Evolutionary conservation across 2,329 filamentous ascomycete species (phyloP).

Genomic region (Fusarium nurragi): DNA sequence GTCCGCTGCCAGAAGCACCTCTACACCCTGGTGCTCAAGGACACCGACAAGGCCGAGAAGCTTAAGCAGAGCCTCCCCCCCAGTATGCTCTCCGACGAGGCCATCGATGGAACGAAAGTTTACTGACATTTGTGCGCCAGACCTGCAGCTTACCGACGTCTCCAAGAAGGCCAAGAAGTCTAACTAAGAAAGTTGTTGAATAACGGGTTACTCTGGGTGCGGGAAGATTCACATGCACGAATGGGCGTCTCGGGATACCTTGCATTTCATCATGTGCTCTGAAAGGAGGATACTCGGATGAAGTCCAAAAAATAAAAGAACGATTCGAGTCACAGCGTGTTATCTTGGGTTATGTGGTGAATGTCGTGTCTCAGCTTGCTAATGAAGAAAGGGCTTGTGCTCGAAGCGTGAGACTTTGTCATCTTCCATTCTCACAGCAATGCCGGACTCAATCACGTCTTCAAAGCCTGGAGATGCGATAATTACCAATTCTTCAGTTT

Average conservation of each 20-base stretch:
- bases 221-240: conserved; percentile 54
- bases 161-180: conserved; percentile 61
- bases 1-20: conserved; percentile 96
- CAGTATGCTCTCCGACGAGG: conserved; percentile 69
- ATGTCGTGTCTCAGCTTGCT: conserved; percentile 13
- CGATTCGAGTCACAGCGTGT: conserved; percentile 47
- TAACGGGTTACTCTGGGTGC: conserved; percentile 43
- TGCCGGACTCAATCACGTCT: conserved; percentile 46
- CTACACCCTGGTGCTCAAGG: conserved; percentile 98
- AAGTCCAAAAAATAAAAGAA: conserved; percentile 48
- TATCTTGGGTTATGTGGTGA: conserved; percentile 20
- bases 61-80: conserved; percentile 98
- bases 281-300: conserved; percentile 52
- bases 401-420: conserved; percentile 35
- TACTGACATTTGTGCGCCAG: conserved; percentile 46
- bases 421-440: conserved; percentile 37
- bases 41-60: conserved; percentile 99
- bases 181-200: conserved; percentile 40
- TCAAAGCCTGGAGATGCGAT: conserved; percentile 52
- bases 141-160: conserved; percentile 63
- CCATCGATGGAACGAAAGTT: not conserved
- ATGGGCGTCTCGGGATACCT: conserved; percentile 66
- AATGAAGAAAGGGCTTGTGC: conserved; percentile 42
- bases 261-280: conserved; percentile 60
- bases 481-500: conserved; percentile 52